Base-by-base conservation (phyloP, 2,329 filamentous ascomycete genomes). In the Lasiodiplodia citricola region DNA sequence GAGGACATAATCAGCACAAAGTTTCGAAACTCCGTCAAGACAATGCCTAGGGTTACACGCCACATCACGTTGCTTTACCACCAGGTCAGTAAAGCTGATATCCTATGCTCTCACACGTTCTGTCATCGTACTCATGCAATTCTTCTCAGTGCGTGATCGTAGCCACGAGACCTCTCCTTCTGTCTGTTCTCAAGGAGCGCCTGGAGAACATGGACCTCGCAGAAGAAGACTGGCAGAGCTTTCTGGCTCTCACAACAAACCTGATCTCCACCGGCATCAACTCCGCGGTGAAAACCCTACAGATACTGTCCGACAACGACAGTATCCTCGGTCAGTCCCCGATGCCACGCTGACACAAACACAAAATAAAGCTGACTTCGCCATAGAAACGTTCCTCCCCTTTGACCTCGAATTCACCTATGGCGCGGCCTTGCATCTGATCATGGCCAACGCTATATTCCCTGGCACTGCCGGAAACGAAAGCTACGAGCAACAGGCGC, bases 211-310 rank as follows among this genome's bases (percentile, higher is more conserved):
- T 57, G 31, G 55, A 21, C 8, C 55, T 18, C 16, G 55, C 8
- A 11, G 38, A 28, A n/a, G 55, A 58, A 10, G 56, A 44, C 35
- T 58, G 56, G 56, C 56, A 58, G 25, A 58, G 21, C 56, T 41
- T 58, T 23, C n/a, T 58, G n/a, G 21, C 56, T 41, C 56, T 41
- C 31, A 58, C 56, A 18, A 58, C 35, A 13, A 58, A 11, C 56
- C n/a, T 58, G 37, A 58, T 58, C 5, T 58, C 56, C 37, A 58
- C 56, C 14, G 56, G 56, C n/a, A 57, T 57, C 31, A 57, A 57
- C 8, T 57, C 55, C 18, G 55, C 55, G 5, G 55, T 21, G 16
- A 57, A 57, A 16, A 57, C 31, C 4, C 14, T 57, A 3, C 55
- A 57, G 55, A 57, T 57, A 11, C 31, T 57, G 18, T 41, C 55